Evolutionary conservation across 371 early-diverging fungal genomes (phyloP).

Genomic region (Circinella minor): DNA sequence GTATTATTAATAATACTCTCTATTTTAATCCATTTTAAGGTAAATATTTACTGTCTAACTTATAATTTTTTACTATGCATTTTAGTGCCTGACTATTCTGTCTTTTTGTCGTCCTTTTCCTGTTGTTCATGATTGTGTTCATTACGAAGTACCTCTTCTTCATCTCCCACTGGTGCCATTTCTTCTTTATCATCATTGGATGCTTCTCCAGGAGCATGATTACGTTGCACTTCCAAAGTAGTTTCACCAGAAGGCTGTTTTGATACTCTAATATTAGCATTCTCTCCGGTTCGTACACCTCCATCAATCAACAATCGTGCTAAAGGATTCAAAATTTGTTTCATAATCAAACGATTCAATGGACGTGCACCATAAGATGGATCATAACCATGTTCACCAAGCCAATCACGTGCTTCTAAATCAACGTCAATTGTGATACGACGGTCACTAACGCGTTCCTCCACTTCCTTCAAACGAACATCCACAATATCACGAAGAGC

Average conservation of each 20-base stretch:
- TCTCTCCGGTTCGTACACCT: constrained; percentile 70
- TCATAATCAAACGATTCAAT: constrained; percentile 83
- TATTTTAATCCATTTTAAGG: no score
- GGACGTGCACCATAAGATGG: constrained; percentile 89
- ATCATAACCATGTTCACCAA: constrained; percentile 82
- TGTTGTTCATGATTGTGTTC: constrained; percentile 26
- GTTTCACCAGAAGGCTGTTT: constrained; percentile 35
- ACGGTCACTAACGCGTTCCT: constrained; percentile 76
- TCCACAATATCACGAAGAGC: constrained; percentile 80
- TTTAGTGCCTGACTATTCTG: background rate
- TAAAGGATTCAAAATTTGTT: constrained; percentile 80
- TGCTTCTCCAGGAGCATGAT: constrained; percentile 47
- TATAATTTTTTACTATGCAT: background rate
- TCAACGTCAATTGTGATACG: constrained; percentile 76
- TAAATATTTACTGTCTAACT: no score
- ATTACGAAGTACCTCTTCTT: constrained; percentile 32
- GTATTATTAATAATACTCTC: no score
- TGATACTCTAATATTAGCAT: constrained; percentile 50
- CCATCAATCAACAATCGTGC: constrained; percentile 82
- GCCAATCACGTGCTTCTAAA: constrained; percentile 73
- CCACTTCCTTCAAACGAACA: constrained; percentile 77
- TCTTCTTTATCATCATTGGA: constrained; percentile 23
- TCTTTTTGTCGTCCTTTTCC: constrained; percentile 12
- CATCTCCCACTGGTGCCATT: constrained; percentile 51
- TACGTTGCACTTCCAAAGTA: constrained; percentile 40